Evolutionary conservation across 2,329 filamentous ascomycete species (phyloP), one percentile per base, ranked within the genome.

Genomic region (Alternaria arbusti): DNA sequence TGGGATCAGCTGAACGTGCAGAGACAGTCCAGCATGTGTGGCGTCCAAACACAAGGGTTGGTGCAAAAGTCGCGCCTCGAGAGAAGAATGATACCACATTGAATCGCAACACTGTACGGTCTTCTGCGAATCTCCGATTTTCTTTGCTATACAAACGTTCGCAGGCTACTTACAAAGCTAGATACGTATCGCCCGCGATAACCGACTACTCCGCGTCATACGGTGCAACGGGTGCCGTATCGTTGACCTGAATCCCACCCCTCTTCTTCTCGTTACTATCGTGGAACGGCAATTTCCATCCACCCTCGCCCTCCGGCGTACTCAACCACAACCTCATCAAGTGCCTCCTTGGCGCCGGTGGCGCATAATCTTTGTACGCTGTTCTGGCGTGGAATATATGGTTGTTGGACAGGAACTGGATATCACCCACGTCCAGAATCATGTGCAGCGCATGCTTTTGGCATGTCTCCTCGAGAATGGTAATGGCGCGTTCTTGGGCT

Each of bases 171-270:
- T 23, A 63, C 32, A 45, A 20, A 57, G 13, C 44, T 36, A 52
- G 23, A 23, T 46, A 12, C 13, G 26, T 44, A 10, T 6, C 12
- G 2, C 44, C n/a, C 44, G 30, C 54, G 47, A 63, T 4, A 32
- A 25, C 22, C 22, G 52, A 54, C 26, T 87, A 95, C 79, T 95
- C 92, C 0, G 91, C 92, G 82, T 95, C 92, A 52, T 94, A 82
- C 10, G 90, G 90, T 45, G 90, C 91, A 54, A 89, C 87, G 1
- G 93, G 93, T 9, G 90, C 83, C 25, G 86, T 91, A 78, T 96
- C 88, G 79, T 97, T 88, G 3, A 97, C 93, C 82, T 97, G 94
- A 69, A 97, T 92, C 0, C 93, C 94, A 8, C 93, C 93, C 17
- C 94, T 86, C 87, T 96, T 97, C 87, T 92, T 92, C 85, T 96